Conservation (phyloP, 805 yeast species). For the Candida xiaguanensis region DNA sequence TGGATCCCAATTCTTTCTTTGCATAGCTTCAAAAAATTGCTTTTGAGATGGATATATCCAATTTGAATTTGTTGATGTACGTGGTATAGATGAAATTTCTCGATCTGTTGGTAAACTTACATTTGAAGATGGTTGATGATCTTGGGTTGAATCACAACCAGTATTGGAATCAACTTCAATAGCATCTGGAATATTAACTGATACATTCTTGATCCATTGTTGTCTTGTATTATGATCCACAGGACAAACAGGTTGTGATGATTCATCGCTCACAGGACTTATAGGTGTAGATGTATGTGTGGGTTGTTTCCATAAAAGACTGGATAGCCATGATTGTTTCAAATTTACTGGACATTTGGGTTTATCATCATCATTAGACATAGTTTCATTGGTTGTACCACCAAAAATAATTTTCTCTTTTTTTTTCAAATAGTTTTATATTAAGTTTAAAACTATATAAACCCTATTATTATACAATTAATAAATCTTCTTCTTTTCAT, state of each 20-base stretch:
- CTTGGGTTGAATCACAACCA: constrained; percentile 44
- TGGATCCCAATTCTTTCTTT: constrained; percentile 85
- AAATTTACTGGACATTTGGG: constrained; percentile 15
- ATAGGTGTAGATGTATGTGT: constrained; percentile 12
- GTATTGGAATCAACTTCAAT: constrained; percentile 28
- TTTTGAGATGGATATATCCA: constrained; percentile 97
- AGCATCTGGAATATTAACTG: constrained; percentile 33
- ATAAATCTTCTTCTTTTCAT: constrained; percentile 92
- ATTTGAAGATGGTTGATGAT: constrained; percentile 15
- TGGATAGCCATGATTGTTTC: neutral
- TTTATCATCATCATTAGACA: constrained; percentile 10
- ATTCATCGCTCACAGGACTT: constrained; percentile 21
- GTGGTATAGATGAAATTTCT: constrained; percentile 77
- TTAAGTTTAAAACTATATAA: too few relatives aligned
- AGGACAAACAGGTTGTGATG: constrained; percentile 40
- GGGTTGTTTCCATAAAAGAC: constrained; percentile 3
- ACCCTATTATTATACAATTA: constrained; percentile 29
- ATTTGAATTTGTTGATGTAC: constrained; percentile 57
- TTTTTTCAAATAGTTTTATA: neutral
- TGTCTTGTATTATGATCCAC: constrained; percentile 35
- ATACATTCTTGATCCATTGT: constrained; percentile 36
- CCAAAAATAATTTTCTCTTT: neutral
- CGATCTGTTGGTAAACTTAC: constrained; percentile 64
- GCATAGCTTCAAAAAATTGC: constrained; percentile 93
- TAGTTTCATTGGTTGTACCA: constrained; percentile 3